phyloP scores from a whole-genome alignment of 1,139 yeast species.

The Pichia sp. region DNA sequence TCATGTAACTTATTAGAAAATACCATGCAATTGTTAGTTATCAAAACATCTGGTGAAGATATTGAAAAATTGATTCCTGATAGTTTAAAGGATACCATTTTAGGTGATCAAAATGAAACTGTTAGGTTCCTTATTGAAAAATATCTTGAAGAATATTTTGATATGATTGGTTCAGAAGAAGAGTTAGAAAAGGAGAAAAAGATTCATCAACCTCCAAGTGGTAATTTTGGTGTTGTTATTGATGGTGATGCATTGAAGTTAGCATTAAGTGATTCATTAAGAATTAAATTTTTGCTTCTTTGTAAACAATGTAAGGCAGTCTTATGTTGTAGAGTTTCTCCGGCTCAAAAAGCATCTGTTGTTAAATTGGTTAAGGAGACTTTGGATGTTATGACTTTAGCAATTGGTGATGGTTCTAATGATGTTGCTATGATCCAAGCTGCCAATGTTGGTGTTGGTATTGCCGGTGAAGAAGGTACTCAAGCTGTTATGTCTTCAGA shows the following conservation, averaged over 20 bases:
- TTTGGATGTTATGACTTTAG: slow-evolving; percentile 79
- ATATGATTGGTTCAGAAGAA: slow-evolving; percentile 53
- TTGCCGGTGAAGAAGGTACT: slow-evolving; percentile 97
- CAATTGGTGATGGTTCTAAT: slow-evolving; percentile 97
- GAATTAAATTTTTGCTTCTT: slow-evolving; percentile 66
- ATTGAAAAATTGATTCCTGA: slow-evolving; percentile 31
- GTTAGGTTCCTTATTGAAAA: slow-evolving; percentile 54
- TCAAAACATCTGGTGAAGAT: slow-evolving; percentile 45
- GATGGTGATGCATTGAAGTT: slow-evolving; percentile 89
- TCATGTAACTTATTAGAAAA: slow-evolving; percentile 85
- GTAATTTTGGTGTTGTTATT: slow-evolving; percentile 74
- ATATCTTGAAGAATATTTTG: slow-evolving; percentile 57
- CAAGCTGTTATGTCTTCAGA: slow-evolving; percentile 98
- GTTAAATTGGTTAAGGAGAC: slow-evolving; percentile 83
- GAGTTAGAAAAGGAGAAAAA: slow-evolving; percentile 57
- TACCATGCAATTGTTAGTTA: slow-evolving; percentile 79
- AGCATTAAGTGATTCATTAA: slow-evolving; percentile 53
- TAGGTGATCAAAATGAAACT: slow-evolving; percentile 36
- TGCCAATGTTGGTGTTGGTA: slow-evolving; percentile 97
- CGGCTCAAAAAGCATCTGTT: slow-evolving; percentile 94
- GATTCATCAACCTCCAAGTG: slow-evolving; percentile 74
- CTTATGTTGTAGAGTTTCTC: slow-evolving; percentile 92
- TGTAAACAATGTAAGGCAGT: slow-evolving; percentile 95
- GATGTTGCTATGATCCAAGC: slow-evolving; percentile 99
- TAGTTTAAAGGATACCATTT: slow-evolving; percentile 34